A percentile compares a stretch with the other conserved stretches of the same genome.
Evolutionary conservation across 2,329 filamentous ascomycete genomes (phyloP).

Genomic region (Cryphonectria japonica): DNA sequence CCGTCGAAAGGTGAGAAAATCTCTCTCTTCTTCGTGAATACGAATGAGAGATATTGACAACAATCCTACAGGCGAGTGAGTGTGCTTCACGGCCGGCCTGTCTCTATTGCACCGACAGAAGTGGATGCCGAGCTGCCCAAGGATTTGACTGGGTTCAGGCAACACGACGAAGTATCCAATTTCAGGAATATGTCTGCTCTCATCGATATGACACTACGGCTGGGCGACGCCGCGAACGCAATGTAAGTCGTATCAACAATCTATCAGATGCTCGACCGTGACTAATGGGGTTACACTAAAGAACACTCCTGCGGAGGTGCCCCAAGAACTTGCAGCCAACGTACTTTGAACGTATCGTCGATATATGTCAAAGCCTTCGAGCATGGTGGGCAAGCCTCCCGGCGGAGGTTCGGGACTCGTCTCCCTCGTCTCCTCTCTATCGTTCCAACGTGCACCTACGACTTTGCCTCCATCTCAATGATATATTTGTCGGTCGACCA

Average conservation of each 20-base stretch:
- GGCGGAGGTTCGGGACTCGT: conserved; percentile 45
- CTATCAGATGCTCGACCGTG: not conserved
- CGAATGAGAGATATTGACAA: not conserved
- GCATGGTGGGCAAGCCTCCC: conserved; percentile 47
- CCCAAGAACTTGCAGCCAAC: conserved; percentile 44
- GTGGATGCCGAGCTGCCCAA: conserved; percentile 58
- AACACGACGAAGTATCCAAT: conserved; percentile 14
- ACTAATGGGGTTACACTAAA: conserved; percentile 36
- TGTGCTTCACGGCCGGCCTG: conserved; percentile 59
- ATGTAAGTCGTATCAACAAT: conserved; percentile 37
- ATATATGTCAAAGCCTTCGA: conserved; percentile 42
- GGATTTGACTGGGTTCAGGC: conserved; percentile 43
- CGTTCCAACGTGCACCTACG: conserved; percentile 55
- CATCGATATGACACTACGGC: conserved; percentile 41
- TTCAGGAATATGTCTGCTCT: conserved; percentile 28
- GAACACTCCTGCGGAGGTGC: conserved; percentile 43
- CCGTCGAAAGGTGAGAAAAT: conserved; percentile 54
- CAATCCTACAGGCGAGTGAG: conserved; percentile 51
- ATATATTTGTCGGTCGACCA: conserved; percentile 57
- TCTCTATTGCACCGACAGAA: conserved; percentile 56
- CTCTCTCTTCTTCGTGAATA: not conserved
- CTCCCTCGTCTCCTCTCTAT: conserved; percentile 45
- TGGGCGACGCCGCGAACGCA: conserved; percentile 44
- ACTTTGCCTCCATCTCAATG: conserved; percentile 56
- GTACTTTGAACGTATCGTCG: conserved; percentile 44